Base-by-base conservation (phyloP, 768 basidiomycete species). In the Collybia sordida region DNA sequence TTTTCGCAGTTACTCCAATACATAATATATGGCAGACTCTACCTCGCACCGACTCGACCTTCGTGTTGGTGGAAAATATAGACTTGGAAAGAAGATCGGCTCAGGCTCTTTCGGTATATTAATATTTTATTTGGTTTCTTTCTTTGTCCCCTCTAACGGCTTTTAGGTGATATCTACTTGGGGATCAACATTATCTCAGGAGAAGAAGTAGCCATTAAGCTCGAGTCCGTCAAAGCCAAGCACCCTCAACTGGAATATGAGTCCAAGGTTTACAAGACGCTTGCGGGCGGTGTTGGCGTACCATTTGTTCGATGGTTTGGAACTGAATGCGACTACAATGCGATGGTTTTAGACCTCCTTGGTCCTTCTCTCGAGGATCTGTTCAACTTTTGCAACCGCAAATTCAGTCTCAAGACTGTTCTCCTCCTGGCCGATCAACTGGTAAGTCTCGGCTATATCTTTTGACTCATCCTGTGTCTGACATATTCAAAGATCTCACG, bases 221-320 rank as follows among this genome's bases (percentile, higher is more conserved):
- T 99, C 61, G 97, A 99, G 73, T 98, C 96, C 1, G 93, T 98
- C 70, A 99, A 99, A 72, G 97, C 97, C 59, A 99, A 99, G 72
- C 97, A 99, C 60, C 97, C 97, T n/a, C 97, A 99, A 73, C 88
- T 99, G 63, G 97, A 99, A 70, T 99, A 99, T 66, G 96, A 99
- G 73, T 88, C 87, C 58, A 90, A 90, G 70, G 90, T 91, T 42
- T 89, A 88, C 75, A 98, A 98, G 85, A 93, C 93, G n/a, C 84
- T 99, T 44, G 96, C 97, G 17, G 97, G 97, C 49, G 97, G 97
- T 58, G 97, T 99, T 50, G 97, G 97, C 45, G 94, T 99, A 9
- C 97, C 97, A 6, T 99, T 99, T 59, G 97, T 99, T 49, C 76
- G 97, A 61, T 99, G 90, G 89, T 91, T 88, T 59, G 89, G 89